Base-by-base conservation (phyloP, 148 eudicot species). In the Mesembryanthemum crystallinum region DNA sequence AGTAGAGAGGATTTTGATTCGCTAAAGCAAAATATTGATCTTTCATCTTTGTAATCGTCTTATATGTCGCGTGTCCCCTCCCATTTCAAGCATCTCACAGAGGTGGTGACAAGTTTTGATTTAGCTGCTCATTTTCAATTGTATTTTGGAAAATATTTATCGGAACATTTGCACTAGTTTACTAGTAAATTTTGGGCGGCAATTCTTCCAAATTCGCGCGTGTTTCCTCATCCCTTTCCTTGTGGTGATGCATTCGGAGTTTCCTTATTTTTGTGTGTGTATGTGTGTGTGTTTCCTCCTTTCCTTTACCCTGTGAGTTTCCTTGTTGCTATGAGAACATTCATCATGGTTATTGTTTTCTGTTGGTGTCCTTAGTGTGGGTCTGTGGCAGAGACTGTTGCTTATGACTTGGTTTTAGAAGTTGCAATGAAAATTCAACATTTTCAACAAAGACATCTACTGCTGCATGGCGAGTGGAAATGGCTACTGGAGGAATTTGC, bases 341-440 rank as follows among this genome's bases (percentile, higher is more conserved):
- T 25, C 42, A 42, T 32, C 69, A 33, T 47, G 42, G 51, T 29
- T 30, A 14, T n/a, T 78, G 61, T 81, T 67, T 45, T 67, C 21
- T 76, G 30, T 75, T 69, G 77, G 62, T 75, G 67, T 58, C 79
- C 55, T 65, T 59, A 91, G 98, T 91, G 96, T 55, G 94, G 92
- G 72, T 87, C 94, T 74, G 93, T 95, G 81, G 98, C 98, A 57
- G 99, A 95, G 80, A 95, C 99, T 25, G 96, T 95, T 14, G 99
- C 98, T 18, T 95, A 95, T 73, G 99, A 95, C 79, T 65, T 89
- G 71, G 97, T 81, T 73, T 72, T 95, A 76, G 99, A 95, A 89
- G 87, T 92, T 67, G 99, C 98, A 59, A 89, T 95, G 99, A 95
- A 90, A 86, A 83, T 87, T 67, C 97, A 92, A 76, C 89, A 88